Evolutionary conservation across 1,284 basidiomycete species (phyloP), one percentile per base, ranked within the genome.

Genomic region (Cryptococcus sp.): DNA sequence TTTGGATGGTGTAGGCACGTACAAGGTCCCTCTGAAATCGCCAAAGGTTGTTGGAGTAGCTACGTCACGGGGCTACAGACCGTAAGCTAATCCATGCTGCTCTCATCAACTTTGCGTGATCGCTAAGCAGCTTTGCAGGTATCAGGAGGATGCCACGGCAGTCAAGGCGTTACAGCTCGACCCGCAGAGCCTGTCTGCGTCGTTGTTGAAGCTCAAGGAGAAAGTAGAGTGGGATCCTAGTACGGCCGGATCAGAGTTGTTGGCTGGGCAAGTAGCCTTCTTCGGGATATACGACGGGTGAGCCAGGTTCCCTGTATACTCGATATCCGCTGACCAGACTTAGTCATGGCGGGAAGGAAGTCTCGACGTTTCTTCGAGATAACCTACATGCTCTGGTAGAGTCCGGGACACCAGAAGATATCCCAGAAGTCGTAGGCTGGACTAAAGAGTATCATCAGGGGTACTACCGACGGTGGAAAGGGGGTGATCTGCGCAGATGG

Each of bases 271-370:
- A 76, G 88, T 88, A 5, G 83, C 90, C 3, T 91, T 89, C 66
- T 86, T 92, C 45, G 92, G 91, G 17, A 88, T 95, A 56, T 95
- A 91, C 75, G 92, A 94, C 60, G 92, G 92, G 90, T 90, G 68
- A 58, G 83, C 73, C 22, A 5, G 22, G 5, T 5, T 5, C 38
- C 27, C 47, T 43, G 17, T 17, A 41, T 3, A 15, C 27, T 30
- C 52, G 38, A 20, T 49, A 47, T 46, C 50, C n/a, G 39, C 47
- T 47, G 62, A 23, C 50, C 50, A 55, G 78, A 19, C 56, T 4
- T 27, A 90, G 89, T 11, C 90, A 92, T 70, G 90, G 90, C n/a
- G 90, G 90, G 7, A 84, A 84, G 23, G 84, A 85, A 16, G 88
- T 90, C 11, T 87, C 88, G 1, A 82, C 85, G 54, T 89, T 85